Conservation (phyloP, 768 basidiomycete species). For the Termitomyces sp. region DNA sequence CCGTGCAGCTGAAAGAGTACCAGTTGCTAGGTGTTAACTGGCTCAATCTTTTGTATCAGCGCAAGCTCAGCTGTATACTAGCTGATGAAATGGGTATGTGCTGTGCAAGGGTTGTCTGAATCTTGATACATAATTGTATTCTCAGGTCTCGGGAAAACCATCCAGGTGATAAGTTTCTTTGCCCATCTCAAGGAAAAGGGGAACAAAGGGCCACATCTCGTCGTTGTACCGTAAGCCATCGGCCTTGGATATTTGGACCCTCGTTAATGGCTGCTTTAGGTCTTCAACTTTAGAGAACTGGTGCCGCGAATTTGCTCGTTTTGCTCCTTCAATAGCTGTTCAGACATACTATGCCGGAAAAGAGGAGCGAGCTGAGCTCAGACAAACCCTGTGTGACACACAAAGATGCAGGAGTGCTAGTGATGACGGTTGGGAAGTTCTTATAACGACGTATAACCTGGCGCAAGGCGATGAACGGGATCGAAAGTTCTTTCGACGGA, state of each 20-base stretch:
- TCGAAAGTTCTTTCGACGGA: conserved; percentile 86
- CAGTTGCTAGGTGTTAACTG: conserved; percentile 98
- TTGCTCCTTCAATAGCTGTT: conserved; percentile 80
- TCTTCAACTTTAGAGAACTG: conserved; percentile 98
- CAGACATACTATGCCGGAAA: conserved; percentile 94
- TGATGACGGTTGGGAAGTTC: conserved; percentile 78
- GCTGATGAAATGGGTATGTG: conserved; percentile 97
- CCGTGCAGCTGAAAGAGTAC: conserved; percentile 88
- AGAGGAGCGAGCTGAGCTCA: conserved; percentile 70
- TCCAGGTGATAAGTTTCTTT: conserved; percentile 97
- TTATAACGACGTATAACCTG: conserved; percentile 94
- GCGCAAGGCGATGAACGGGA: conserved; percentile 88
- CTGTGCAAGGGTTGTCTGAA: not conserved
- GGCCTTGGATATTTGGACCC: not conserved
- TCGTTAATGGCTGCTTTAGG: conserved; percentile 30
- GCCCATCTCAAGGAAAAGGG: conserved; percentile 81
- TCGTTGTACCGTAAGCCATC: conserved; percentile 85
- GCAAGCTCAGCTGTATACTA: conserved; percentile 85
- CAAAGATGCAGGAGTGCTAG: conserved; percentile 40
- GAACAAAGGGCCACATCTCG: conserved; percentile 78
- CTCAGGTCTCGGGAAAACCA: conserved; percentile 93
- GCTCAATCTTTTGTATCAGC: conserved; percentile 82
- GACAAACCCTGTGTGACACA: conserved; percentile 65
- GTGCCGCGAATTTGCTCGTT: conserved; percentile 93
- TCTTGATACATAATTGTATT: not conserved